phyloP scores from a whole-genome alignment of 2,329 filamentous ascomycete genomes.

The Massarina eburnea region DNA sequence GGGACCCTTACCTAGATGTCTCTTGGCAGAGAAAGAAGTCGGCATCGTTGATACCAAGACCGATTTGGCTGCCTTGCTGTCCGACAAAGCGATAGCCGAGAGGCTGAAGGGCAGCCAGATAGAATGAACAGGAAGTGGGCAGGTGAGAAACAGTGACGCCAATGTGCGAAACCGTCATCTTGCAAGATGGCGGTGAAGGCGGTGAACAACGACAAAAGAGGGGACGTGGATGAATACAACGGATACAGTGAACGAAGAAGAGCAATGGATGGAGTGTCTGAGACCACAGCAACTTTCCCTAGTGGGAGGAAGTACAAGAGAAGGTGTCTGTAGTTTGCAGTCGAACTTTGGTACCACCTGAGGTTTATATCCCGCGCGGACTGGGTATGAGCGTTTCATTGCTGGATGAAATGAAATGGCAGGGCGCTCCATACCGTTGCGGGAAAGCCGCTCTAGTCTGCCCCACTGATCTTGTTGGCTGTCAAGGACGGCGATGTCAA shows the following conservation, averaged over 20 bases:
- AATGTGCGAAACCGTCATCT: conserved; percentile 64
- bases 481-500: conserved; percentile 39
- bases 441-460: conserved; percentile 34
- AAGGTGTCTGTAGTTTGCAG: conserved; percentile 12
- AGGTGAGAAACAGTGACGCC: conserved; percentile 74
- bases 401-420: conserved; percentile 24
- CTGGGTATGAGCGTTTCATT: conserved; percentile 24
- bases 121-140: conserved; percentile 79
- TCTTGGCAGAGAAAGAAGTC: conserved; percentile 68
- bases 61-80: conserved; percentile 61
- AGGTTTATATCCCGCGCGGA: conserved; percentile 37
- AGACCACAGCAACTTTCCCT: conserved; percentile 15
- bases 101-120: conserved; percentile 74
- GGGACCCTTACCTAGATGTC: conserved; percentile 55
- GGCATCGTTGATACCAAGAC: conserved; percentile 60
- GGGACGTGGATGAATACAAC: conserved; percentile 13
- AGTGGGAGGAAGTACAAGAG: conserved; percentile 13
- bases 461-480: conserved; percentile 39
- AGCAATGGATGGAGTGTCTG: conserved; percentile 4
- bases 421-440: conserved; percentile 34
- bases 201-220: conserved; percentile 15
- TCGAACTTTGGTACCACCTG: conserved; percentile 23
- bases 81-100: conserved; percentile 74
- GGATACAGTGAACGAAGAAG: conserved; percentile 5
- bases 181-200: conserved; percentile 19